These are phyloP conservation scores for Neurospora sp. DNA, from an alignment of 495 filamentous ascomycete species.

Conservation along the genomic window DNA sequence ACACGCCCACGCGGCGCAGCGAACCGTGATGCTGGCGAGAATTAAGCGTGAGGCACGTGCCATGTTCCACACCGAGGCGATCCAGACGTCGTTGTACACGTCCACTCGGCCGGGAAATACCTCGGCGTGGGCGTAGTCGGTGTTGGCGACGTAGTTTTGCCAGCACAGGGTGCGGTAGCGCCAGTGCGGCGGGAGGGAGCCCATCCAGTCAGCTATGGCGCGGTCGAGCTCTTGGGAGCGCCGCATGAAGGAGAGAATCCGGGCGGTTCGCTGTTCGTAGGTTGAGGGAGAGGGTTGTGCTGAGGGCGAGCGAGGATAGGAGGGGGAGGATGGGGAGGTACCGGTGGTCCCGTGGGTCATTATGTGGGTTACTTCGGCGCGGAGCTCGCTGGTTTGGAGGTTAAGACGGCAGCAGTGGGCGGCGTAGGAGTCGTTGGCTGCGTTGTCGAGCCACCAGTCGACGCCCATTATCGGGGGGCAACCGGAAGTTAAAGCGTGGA, in stretches of 20 bases:
- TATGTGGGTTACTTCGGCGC: slow-evolving; percentile 32
- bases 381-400: slow-evolving; percentile 36
- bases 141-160: slow-evolving; percentile 29
- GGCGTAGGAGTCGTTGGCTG: slow-evolving; percentile 29
- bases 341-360: slow-evolving; percentile 24
- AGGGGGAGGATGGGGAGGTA: slow-evolving; percentile 10
- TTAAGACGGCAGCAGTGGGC: slow-evolving; percentile 31
- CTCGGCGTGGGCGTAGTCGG: slow-evolving; percentile 31
- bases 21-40: slow-evolving; percentile 33
- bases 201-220: slow-evolving; percentile 34
- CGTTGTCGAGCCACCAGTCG: slow-evolving; percentile 43
- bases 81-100: slow-evolving; percentile 41
- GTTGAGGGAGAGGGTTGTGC: neutral
- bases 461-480: slow-evolving; percentile 35
- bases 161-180: slow-evolving; percentile 32
- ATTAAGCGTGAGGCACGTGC: slow-evolving; percentile 35
- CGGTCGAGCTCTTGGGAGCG: slow-evolving; percentile 33
- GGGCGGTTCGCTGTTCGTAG: slow-evolving; percentile 5
- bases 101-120: slow-evolving; percentile 44
- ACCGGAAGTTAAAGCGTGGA: slow-evolving; percentile 36
- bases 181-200: slow-evolving; percentile 29
- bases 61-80: slow-evolving; percentile 38
- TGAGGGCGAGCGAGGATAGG: neutral
- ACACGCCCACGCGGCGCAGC: slow-evolving; percentile 43
- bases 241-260: slow-evolving; percentile 31